Base-by-base conservation (phyloP, 192 early-diverging fungal genomes). In the Entomortierella beljakovae region DNA sequence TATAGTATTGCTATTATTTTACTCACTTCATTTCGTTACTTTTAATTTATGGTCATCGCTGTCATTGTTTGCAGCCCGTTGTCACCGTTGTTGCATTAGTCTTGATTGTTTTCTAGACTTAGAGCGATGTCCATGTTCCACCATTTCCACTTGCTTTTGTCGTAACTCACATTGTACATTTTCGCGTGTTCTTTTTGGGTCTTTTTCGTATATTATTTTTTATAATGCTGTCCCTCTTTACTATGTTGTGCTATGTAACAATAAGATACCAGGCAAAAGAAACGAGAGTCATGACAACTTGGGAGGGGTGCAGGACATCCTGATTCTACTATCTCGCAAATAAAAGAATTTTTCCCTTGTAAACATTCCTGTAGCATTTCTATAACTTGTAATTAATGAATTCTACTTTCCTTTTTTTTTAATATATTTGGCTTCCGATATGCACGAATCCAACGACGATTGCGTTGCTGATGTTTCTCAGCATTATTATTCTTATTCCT, bases 291-390 rank as follows among this genome's bases (percentile, higher is more conserved):
- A 57, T 33, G 31, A 26, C 28, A 57, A 20, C 6, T 31, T 4
- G 16, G 32, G 34, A 22, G 31, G 54, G 54, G 31, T 57, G 54
- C 54, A 20, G 54, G 54, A 57, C 54, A 57, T 57, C 54, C 54
- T 18, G 6, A 53, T 53, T 53, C 28, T 53, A 53, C 28, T 53
- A 29, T 6, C 43, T 46, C 20, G 43, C 43, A 46, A 46, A 46
- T 46, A 46, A 46, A 46, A 20, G n/a, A n/a, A 46, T 10, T 11
- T 46, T 46, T 46, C 43, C 15, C 7, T 46, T 16, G 43, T 46
- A 11, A 46, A 16, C 20, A 8, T 46, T 11, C 43, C 43, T n/a
- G n/a, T n/a, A n/a, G n/a, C n/a, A n/a, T n/a, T n/a, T n/a, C n/a
- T n/a, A n/a, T n/a, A n/a, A 46, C 43, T 40, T 40, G 37, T 40